A percentile compares a stretch with the other conserved stretches of the same genome.
Evolutionary conservation across 139 green algal species (phyloP).

Genomic region (Coelastrella sp.): DNA sequence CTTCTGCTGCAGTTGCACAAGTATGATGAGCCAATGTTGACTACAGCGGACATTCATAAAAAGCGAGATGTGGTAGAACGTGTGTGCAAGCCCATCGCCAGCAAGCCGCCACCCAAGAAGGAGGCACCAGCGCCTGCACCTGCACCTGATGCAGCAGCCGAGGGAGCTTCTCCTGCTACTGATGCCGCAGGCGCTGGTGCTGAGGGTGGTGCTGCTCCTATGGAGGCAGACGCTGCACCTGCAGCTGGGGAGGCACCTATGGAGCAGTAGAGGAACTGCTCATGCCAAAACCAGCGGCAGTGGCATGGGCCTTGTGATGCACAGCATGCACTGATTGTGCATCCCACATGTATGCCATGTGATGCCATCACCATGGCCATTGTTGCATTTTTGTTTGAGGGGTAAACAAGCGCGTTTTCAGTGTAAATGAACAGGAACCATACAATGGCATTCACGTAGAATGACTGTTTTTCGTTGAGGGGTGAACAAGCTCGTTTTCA

Average conservation of each 20-base stretch:
- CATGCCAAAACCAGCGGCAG: background rate
- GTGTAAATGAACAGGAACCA: background rate
- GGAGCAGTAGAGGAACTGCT: slow-evolving; percentile 20
- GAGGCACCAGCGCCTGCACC: slow-evolving; percentile 41
- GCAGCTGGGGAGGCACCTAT: slow-evolving; percentile 14
- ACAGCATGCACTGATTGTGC: background rate
- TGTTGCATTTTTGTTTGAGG: background rate
- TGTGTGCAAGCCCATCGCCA: slow-evolving; percentile 88
- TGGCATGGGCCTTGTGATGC: background rate
- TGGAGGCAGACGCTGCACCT: slow-evolving; percentile 18
- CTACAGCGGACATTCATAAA: slow-evolving; percentile 88
- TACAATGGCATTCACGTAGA: background rate
- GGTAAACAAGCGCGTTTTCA: background rate
- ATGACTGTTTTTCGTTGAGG: no score
- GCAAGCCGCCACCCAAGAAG: slow-evolving; percentile 79
- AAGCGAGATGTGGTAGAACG: slow-evolving; percentile 87
- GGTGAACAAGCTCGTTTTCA: no score
- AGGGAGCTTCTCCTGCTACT: background rate
- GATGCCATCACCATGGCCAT: background rate
- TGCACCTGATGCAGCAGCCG: slow-evolving; percentile 35
- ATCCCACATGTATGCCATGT: background rate
- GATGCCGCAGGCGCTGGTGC: background rate
- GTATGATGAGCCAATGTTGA: slow-evolving; percentile 82
- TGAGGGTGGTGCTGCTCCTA: background rate
- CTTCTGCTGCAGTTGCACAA: slow-evolving; percentile 51